phyloP scores from a whole-genome alignment of 2,329 filamentous ascomycete genomes.

The Phoma sp. region DNA sequence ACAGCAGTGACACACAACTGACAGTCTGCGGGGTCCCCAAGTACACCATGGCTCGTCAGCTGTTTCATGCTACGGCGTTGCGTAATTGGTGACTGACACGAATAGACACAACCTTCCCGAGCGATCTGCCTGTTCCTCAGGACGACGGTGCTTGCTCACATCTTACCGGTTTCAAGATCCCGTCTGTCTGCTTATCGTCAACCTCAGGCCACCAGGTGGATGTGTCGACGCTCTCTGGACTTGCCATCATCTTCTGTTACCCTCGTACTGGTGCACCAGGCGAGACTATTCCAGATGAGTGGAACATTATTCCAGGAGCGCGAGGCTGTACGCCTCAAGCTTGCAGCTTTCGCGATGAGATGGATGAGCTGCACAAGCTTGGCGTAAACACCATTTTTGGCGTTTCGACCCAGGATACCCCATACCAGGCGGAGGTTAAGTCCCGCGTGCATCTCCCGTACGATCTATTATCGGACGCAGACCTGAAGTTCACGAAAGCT shows the following conservation, averaged over 20 bases:
- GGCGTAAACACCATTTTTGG: conserved; percentile 46
- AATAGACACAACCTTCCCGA: conserved; percentile 39
- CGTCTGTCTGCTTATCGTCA: conserved; percentile 43
- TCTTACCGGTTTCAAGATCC: conserved; percentile 31
- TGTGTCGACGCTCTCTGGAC: conserved; percentile 44
- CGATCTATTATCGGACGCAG: conserved; percentile 52
- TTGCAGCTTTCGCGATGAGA: conserved; percentile 51
- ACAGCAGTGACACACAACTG: conserved; percentile 12
- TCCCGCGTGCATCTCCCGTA: conserved; percentile 50
- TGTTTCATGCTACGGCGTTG: conserved; percentile 9
- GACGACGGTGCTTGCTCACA: conserved; percentile 53
- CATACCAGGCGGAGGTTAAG: conserved; percentile 50
- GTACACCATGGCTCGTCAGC: conserved; percentile 29
- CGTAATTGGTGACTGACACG: conserved; percentile 19
- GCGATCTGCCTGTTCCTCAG: conserved; percentile 46
- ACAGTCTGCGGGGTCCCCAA: neutral
- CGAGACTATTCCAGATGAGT: conserved; percentile 50
- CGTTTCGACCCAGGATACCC: conserved; percentile 49
- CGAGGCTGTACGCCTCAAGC: conserved; percentile 54
- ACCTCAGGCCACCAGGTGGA: conserved; percentile 39
- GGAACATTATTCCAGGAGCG: conserved; percentile 53
- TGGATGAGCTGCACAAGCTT: conserved; percentile 21
- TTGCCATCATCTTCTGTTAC: conserved; percentile 53
- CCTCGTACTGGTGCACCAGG: conserved; percentile 49
- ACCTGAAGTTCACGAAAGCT: conserved; percentile 42